Base-by-base conservation (phyloP, 371 early-diverging fungal genomes). In the Lichtheimia corymbifera region DNA sequence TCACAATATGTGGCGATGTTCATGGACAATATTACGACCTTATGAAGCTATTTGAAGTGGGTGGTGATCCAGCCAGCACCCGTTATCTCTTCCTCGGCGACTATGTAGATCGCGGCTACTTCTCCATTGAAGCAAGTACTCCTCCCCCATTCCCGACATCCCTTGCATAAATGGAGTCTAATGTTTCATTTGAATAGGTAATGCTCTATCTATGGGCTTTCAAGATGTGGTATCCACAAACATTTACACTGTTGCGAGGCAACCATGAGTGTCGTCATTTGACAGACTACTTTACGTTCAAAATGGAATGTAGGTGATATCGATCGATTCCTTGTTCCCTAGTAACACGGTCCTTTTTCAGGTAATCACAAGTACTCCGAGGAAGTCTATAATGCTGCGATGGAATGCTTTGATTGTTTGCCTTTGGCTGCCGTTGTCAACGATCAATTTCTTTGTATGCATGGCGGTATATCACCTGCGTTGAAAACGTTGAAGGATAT, bases 1-100 rank as follows among this genome's bases (percentile, higher is more conserved):
- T 95, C 50, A 97, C 96, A 22, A 91, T 97, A 6, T 97, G 97
- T 71, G 99, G 99, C 35, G 99, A 99, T 78, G 92, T 99, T 28
- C 99, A 99, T 72, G 99, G 99, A 3, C 99, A 99, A 74, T 99
- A 90, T 76, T 96, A 88, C 67, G 99, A 99, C 79, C 80, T 99
- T 66, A 91, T 99, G 90, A 97, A 95, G 70, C 83, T 99, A 18
- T 96, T 99, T 74, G 94, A 97, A 70, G 94, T 97, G 11, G 95
- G 97, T 43, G 99, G 98, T 17, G 88, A 92, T 66, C 98, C 99
- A 24, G 87, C 89, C 1, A 82, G 82, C 4, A 95, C 96, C 3
- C 76, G 91, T 5, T 96, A 95, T 65, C 82, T 99, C 43, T 99
- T 92, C 66, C 70, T 97, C 64, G 99, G 99, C 4, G 99, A 99